These are phyloP conservation scores for Citropsis articulata DNA, from an alignment of 345 rosid genomes.

Conservation along the genomic window DNA sequence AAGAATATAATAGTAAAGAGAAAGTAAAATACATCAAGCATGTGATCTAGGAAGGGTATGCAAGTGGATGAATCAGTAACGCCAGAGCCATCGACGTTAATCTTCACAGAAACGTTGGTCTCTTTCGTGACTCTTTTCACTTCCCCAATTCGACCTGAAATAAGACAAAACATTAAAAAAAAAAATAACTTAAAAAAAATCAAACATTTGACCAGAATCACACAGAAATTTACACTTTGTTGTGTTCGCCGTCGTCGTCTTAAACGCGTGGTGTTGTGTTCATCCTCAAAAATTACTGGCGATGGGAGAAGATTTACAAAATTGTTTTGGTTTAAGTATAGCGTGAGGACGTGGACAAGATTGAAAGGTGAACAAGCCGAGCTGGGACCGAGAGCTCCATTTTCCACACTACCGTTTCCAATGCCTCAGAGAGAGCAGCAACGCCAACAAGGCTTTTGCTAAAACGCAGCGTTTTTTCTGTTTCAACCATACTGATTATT, in stretches of 20 bases:
- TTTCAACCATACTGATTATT: no score
- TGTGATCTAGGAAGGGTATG: slow-evolving; percentile 89
- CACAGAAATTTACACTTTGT: no score
- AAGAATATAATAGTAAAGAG: not conserved
- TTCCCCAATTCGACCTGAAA: slow-evolving; percentile 60
- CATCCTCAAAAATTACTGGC: no score
- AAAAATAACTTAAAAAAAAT: no score
- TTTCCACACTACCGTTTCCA: not conserved
- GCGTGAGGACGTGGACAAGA: slow-evolving; percentile 6
- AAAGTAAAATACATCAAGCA: slow-evolving; percentile 59
- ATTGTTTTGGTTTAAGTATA: not conserved
- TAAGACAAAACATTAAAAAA: no score
- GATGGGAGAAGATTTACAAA: not conserved
- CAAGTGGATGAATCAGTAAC: slow-evolving; percentile 69
- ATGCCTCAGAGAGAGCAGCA: not conserved
- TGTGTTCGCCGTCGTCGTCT: not conserved
- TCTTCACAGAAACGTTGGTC: slow-evolving; percentile 71
- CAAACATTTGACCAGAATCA: slow-evolving; percentile 32
- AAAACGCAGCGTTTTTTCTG: not conserved
- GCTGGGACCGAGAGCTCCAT: slow-evolving; percentile 33
- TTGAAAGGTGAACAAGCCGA: slow-evolving; percentile 10
- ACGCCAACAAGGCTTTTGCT: not conserved
- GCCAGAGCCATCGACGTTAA: slow-evolving; percentile 85
- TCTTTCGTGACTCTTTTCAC: slow-evolving; percentile 84
- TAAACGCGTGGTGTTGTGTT: slow-evolving; percentile 1